Percentiles rank a stretch among this genome's conserved stretches.
These are phyloP conservation scores for Geotrichum australiense DNA, from an alignment of 1,139 yeast species.

Conservation along the genomic window DNA sequence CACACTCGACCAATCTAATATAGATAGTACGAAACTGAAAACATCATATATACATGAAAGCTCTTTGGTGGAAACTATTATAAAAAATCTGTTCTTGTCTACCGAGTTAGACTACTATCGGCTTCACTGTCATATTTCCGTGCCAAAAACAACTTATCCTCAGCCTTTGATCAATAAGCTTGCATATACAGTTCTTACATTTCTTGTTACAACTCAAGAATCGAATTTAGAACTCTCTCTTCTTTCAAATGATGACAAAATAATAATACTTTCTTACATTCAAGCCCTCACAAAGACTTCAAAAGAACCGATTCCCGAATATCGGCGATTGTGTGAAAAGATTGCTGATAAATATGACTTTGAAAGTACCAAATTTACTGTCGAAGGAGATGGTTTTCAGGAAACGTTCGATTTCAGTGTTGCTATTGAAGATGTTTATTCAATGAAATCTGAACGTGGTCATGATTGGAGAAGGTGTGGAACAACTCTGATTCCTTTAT, in stretches of 20 bases:
- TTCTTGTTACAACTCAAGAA: not conserved
- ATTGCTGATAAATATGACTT: conserved; percentile 8
- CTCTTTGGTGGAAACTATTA: conserved; percentile 3
- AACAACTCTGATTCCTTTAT: conserved; percentile 14
- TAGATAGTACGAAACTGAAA: not conserved
- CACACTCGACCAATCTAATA: conserved; percentile 4
- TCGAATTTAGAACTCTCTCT: not conserved
- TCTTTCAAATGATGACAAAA: conserved; percentile 7
- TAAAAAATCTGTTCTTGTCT: conserved; percentile 1
- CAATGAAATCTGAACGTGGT: conserved; percentile 10
- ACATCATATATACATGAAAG: not conserved
- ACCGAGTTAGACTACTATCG: conserved; percentile 7
- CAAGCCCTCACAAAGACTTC: conserved; percentile 10
- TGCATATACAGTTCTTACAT: conserved; percentile 8
- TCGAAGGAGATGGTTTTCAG: conserved; percentile 14
- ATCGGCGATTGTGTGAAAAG: not conserved
- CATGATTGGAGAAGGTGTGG: conserved; percentile 15
- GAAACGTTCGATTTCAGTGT: conserved; percentile 11
- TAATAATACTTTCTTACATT: conserved; percentile 10
- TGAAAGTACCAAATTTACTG: not conserved
- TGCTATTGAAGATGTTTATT: conserved; percentile 5
- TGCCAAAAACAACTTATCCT: conserved; percentile 7
- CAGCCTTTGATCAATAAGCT: conserved; percentile 6
- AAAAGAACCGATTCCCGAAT: not conserved
- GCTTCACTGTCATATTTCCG: conserved; percentile 8